Base-by-base conservation (phyloP, 768 basidiomycete genomes). In the Fibroporia radiculosa region DNA sequence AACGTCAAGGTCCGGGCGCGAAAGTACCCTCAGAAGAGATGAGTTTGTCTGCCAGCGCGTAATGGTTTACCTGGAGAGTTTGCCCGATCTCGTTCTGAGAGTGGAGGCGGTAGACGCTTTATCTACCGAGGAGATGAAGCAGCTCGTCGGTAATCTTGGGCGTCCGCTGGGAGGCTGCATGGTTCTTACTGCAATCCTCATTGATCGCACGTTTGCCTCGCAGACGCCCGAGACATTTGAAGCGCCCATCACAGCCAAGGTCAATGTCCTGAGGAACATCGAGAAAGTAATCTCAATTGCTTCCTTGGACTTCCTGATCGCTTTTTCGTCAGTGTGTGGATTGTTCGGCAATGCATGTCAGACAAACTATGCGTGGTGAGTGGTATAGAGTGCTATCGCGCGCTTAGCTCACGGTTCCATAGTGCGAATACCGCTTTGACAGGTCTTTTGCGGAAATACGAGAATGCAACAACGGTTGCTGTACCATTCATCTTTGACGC, bases 381-480 rank as follows among this genome's bases (percentile, higher is more conserved):
- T 37, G 3, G 26, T 29, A 18, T 25, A 10, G 6, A 4, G 7
- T 24, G 39, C 4, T 6, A 19, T 38, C 18, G n/a, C 4, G 18
- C 13, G 6, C 46, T 71, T 11, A 69, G 69, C 1, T 40, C 61
- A 12, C 61, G 65, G 8, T 12, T 0, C 18, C 32, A 13, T 24
- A 53, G 52, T 18, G 49, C 53, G 19, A 48, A 51, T 32, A 40
- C 46, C 6, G 36, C 40, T 8, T 36, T 54, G 14, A 36, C 47
- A 6, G 41, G 44, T 5, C n/a, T 46, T 16, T 38, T 43, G 16
- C 19, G 23, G 25, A 35, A 45, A 26, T 43, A 42, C 36, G 37
- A 32, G 18, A 50, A 46, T 20, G 49, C 44, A 2, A 23, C 40
- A 18, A 45, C 40, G n/a, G 40, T 50, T 7, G 41, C 46, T 12